These are phyloP conservation scores for Sporothrix schenckii DNA, from an alignment of 2,329 filamentous ascomycete species.

Conservation along the genomic window DNA sequence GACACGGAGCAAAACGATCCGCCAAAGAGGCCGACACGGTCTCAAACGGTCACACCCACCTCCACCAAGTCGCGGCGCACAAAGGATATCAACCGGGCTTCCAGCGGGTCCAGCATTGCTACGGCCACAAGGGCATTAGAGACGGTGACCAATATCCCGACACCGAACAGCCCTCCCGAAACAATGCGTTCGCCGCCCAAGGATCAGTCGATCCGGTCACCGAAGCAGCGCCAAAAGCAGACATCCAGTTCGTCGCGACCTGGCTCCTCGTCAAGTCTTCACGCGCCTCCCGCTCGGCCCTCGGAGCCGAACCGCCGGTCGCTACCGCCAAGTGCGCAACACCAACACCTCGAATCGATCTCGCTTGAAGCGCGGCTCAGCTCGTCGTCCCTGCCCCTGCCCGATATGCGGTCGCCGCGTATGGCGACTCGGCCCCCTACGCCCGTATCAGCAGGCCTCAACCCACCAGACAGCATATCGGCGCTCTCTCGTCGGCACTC, in stretches of 20 bases:
- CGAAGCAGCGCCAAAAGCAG: conserved; percentile 29
- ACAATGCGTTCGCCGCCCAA: conserved; percentile 27
- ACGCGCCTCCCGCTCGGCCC: conserved; percentile 44
- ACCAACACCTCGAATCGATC: conserved; percentile 53
- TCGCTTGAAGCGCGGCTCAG: conserved; percentile 65
- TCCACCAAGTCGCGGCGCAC: conserved; percentile 56
- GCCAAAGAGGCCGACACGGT: conserved; percentile 60
- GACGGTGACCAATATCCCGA: conserved; percentile 34
- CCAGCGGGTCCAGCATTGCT: conserved; percentile 28
- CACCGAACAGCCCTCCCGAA: conserved; percentile 32
- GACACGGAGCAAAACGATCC: conserved; percentile 25
- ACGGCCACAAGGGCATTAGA: background rate
- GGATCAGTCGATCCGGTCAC: conserved; percentile 26
- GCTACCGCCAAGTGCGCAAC: conserved; percentile 19
- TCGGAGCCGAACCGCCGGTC: conserved; percentile 18
- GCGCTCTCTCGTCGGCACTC: conserved; percentile 52
- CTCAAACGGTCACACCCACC: conserved; percentile 64
- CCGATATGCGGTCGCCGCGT: conserved; percentile 60
- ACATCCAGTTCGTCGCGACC: conserved; percentile 30
- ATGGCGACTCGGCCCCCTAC: conserved; percentile 58
- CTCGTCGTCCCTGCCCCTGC: conserved; percentile 68
- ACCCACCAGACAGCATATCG: conserved; percentile 47
- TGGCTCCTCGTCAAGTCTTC: conserved; percentile 40
- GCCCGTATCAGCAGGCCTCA: conserved; percentile 59
- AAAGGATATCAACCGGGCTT: conserved; percentile 46